Conservation (phyloP, 2,329 filamentous ascomycete genomes). For the Aspergillus sp. region DNA sequence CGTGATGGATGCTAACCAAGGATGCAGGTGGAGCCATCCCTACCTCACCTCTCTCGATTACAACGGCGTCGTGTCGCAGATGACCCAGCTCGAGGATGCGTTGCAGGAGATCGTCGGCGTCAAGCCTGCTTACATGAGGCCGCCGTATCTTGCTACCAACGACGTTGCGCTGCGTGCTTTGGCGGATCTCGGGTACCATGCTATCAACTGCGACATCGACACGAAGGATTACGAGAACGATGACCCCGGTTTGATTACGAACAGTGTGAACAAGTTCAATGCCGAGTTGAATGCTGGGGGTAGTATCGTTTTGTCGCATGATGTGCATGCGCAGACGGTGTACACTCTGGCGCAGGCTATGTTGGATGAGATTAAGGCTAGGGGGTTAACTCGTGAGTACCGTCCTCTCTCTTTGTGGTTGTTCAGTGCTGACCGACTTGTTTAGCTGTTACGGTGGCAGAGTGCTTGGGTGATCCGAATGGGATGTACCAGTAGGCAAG, state of each 20-base stretch:
- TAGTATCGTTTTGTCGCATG: conserved; percentile 31
- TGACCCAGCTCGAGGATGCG: conserved; percentile 36
- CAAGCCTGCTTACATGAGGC: conserved; percentile 44
- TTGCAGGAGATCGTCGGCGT: conserved; percentile 37
- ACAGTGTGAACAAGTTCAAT: conserved; percentile 26
- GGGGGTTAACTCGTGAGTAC: conserved; percentile 34
- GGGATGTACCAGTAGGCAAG: conserved; percentile 43
- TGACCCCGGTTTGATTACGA: conserved; percentile 20
- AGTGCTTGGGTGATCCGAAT: conserved; percentile 50
- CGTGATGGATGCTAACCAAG: background rate
- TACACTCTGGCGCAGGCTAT: conserved; percentile 25
- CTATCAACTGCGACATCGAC: conserved; percentile 38
- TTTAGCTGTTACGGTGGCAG: conserved; percentile 48
- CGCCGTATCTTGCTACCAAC: conserved; percentile 37
- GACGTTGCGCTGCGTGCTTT: conserved; percentile 29
- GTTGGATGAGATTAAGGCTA: conserved; percentile 29
- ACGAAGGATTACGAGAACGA: conserved; percentile 39
- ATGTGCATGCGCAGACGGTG: conserved; percentile 33
- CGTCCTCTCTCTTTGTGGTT: background rate
- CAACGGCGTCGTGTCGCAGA: conserved; percentile 29
- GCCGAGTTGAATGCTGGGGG: conserved; percentile 26
- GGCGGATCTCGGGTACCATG: conserved; percentile 39
- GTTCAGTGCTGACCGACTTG: background rate
- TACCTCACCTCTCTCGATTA: conserved; percentile 30
- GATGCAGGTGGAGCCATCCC: conserved; percentile 33